Evolutionary conservation across 179 eudicot genomes (phyloP).

Genomic region (Silene coronaria): DNA sequence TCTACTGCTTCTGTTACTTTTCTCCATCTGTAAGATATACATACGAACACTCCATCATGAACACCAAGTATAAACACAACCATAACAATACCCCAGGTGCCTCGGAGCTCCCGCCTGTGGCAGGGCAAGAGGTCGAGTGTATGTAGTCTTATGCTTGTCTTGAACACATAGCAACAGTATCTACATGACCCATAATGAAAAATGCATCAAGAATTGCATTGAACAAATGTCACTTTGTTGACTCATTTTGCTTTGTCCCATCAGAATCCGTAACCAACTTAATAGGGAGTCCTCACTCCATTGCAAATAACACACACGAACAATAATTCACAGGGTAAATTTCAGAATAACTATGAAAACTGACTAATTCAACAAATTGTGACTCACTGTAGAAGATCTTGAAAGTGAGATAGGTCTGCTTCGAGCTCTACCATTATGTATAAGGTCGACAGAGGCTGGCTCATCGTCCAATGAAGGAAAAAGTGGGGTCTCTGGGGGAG

Average conservation of each 20-base stretch:
- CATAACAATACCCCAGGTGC: too few relatives aligned
- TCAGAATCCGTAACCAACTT: too few relatives aligned
- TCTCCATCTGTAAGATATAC: slow-evolving; percentile 67
- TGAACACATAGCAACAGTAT: too few relatives aligned
- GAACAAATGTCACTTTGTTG: too few relatives aligned
- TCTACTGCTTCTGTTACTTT: slow-evolving; percentile 59
- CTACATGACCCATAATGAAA: too few relatives aligned
- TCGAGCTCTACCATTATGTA: slow-evolving; percentile 71
- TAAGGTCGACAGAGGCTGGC: slow-evolving; percentile 44
- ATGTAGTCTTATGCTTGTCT: too few relatives aligned
- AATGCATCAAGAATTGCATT: too few relatives aligned
- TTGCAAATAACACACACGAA: too few relatives aligned
- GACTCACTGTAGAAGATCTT: slow-evolving; percentile 80
- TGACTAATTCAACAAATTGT: not conserved
- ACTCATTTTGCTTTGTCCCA: too few relatives aligned
- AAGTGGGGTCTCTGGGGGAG: slow-evolving; percentile 96
- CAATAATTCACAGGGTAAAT: not conserved
- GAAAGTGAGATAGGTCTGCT: slow-evolving; percentile 77
- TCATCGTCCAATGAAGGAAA: slow-evolving; percentile 91
- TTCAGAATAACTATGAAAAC: not conserved
- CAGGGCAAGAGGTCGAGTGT: too few relatives aligned
- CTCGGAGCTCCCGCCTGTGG: too few relatives aligned
- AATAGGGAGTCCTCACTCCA: too few relatives aligned
- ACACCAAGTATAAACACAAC: not conserved
- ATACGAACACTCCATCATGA: not conserved